Evolutionary conservation across 352 stramenopile genomes (phyloP).

Genomic region (Phytophthora aleatoria): DNA sequence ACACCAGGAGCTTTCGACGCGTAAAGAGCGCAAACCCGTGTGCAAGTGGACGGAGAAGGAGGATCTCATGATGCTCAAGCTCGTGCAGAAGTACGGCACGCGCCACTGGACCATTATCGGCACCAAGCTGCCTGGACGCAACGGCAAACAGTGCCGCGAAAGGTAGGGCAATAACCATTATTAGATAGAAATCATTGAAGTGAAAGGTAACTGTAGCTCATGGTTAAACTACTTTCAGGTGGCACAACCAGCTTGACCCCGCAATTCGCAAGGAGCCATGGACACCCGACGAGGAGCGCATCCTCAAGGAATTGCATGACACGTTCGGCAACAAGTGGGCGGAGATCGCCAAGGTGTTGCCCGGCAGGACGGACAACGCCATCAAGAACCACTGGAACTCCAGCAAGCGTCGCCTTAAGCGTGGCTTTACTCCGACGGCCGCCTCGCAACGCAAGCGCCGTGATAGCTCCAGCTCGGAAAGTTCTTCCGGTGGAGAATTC

Average conservation of each 20-base stretch:
- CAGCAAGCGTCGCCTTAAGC: constrained; percentile 77
- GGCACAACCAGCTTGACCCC: constrained; percentile 96
- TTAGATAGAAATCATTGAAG: constrained; percentile 8
- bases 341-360: constrained; percentile 97
- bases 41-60: constrained; percentile 90
- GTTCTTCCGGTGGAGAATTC: constrained; percentile 8
- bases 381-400: constrained; percentile 94
- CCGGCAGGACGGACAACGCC: constrained; percentile 89
- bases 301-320: constrained; percentile 76
- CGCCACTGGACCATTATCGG: constrained; percentile 98
- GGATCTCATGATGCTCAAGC: constrained; percentile 87
- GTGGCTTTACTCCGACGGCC: constrained; percentile 30
- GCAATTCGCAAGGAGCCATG: constrained; percentile 93
- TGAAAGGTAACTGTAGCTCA: constrained; percentile 12
- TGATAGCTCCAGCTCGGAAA: constrained; percentile 4
- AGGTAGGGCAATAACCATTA: constrained; percentile 44
- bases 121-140: constrained; percentile 93
- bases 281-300: constrained; percentile 88
- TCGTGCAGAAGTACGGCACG: constrained; percentile 91
- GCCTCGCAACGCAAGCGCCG: constrained; percentile 28
- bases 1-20: constrained; percentile 5
- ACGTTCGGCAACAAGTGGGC: constrained; percentile 94
- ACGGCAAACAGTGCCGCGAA: constrained; percentile 95
- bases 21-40: constrained; percentile 79
- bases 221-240: constrained; percentile 46